Conservation (phyloP, 2,329 filamentous ascomycete genomes). For the Shiraia bambusicola region DNA sequence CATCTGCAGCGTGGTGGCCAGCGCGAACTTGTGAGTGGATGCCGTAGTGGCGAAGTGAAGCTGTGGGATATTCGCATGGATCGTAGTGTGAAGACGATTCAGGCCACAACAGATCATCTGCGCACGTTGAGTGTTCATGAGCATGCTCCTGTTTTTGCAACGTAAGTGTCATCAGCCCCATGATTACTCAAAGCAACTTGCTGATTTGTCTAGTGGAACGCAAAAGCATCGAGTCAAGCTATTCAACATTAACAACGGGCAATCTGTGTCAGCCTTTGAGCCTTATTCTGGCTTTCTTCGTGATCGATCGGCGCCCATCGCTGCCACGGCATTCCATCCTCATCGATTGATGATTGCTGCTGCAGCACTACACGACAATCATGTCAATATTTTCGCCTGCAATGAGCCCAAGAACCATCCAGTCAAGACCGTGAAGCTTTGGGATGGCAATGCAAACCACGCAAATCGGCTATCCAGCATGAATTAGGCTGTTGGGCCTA, state of each 20-base stretch:
- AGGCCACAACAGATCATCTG: constrained; percentile 74
- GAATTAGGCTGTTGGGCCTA: constrained; percentile 3
- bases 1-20: constrained; percentile 96
- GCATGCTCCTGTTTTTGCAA: constrained; percentile 89
- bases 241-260: constrained; percentile 79
- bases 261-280: constrained; percentile 78
- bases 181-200: constrained; percentile 25
- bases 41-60: constrained; percentile 88
- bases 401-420: constrained; percentile 27
- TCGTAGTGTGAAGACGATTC: constrained; percentile 69
- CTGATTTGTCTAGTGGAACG: constrained; percentile 65
- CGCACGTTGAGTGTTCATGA: constrained; percentile 91
- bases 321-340: constrained; percentile 90
- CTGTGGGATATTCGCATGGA: constrained; percentile 96
- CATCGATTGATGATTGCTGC: constrained; percentile 90
- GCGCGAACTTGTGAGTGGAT: constrained; percentile 85
- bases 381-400: constrained; percentile 80
- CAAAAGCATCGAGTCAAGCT: constrained; percentile 86
- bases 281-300: constrained; percentile 88
- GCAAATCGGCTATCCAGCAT: constrained; percentile 22
- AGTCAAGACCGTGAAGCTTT: constrained; percentile 35
- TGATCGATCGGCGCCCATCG: constrained; percentile 77
- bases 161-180: constrained; percentile 61
- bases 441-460: constrained; percentile 31
- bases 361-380: constrained; percentile 80